Evolutionary conservation across 2,329 filamentous ascomycete genomes (phyloP).

Genomic region (Meredithiella fracta): DNA sequence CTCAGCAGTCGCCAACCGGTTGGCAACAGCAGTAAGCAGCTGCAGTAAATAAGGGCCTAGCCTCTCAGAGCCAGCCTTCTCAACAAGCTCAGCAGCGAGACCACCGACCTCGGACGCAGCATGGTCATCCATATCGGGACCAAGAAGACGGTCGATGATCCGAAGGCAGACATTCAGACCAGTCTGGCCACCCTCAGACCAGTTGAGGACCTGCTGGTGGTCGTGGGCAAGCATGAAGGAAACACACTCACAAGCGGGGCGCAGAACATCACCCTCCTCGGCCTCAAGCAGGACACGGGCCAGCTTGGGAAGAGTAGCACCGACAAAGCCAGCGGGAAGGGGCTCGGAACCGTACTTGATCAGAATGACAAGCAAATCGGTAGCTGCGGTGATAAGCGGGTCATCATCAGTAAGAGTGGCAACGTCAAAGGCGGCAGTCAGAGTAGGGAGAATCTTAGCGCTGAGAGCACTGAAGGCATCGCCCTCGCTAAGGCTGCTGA

Average conservation of each 20-base stretch:
- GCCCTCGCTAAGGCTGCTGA: conserved; percentile 47
- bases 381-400: conserved; percentile 69
- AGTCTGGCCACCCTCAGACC: conserved; percentile 60
- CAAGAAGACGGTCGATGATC: conserved; percentile 81
- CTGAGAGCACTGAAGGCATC: conserved; percentile 66
- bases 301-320: conserved; percentile 72
- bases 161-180: conserved; percentile 78
- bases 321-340: conserved; percentile 72
- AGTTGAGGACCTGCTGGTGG: conserved; percentile 73
- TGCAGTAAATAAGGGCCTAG: conserved; percentile 82
- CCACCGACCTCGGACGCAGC: conserved; percentile 92
- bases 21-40: conserved; percentile 75
- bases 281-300: conserved; percentile 68
- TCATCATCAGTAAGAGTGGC: conserved; percentile 73
- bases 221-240: conserved; percentile 85
- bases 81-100: conserved; percentile 82
- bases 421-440: conserved; percentile 80
- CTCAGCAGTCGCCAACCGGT: conserved; percentile 64
- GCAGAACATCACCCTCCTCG: conserved; percentile 72
- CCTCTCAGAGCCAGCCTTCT: conserved; percentile 82
- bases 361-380: conserved; percentile 66
- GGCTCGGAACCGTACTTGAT: conserved; percentile 72
- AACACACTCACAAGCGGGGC: conserved; percentile 69
- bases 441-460: conserved; percentile 67
- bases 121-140: conserved; percentile 73